A percentile compares a stretch with the other conserved stretches of the same genome.
phyloP scores from a whole-genome alignment of 495 filamentous ascomycete species.

The Hypomontagnella submonticulosa region DNA sequence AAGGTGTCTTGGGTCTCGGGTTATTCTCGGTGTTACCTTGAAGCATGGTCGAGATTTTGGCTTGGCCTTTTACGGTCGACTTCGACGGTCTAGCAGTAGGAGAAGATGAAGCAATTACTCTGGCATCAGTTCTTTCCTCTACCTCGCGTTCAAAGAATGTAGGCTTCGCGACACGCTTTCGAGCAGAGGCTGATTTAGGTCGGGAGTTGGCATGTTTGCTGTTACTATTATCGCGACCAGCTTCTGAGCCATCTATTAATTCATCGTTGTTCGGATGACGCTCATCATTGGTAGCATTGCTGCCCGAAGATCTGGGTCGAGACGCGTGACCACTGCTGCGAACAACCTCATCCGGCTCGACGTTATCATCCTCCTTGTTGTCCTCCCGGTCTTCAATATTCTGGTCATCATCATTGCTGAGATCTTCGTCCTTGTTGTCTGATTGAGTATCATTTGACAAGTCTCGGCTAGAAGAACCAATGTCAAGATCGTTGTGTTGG shows the following conservation, averaged over 20 bases:
- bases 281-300: conserved; percentile 6
- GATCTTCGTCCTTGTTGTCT: conserved; percentile 12
- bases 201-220: neutral
- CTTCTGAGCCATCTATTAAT: neutral
- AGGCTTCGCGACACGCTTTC: conserved; percentile 42
- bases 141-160: conserved; percentile 40
- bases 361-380: neutral
- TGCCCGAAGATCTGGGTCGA: neutral
- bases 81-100: conserved; percentile 21
- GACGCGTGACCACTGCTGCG: neutral
- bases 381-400: conserved; percentile 1
- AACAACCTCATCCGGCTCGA: conserved; percentile 15
- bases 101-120: conserved; percentile 1
- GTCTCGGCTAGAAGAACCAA: neutral
- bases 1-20: conserved; percentile 10
- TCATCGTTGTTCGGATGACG: conserved; percentile 15
- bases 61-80: conserved; percentile 13
- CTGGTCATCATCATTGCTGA: neutral
- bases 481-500: neutral
- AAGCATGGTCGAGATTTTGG: conserved; percentile 40
- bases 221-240: neutral
- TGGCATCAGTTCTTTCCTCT: conserved; percentile 18
- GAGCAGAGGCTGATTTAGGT: conserved; percentile 23
- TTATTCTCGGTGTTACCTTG: conserved; percentile 22
- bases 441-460: neutral